Conservation (phyloP, 2,329 filamentous ascomycete species). For the Bertia moriformis region DNA sequence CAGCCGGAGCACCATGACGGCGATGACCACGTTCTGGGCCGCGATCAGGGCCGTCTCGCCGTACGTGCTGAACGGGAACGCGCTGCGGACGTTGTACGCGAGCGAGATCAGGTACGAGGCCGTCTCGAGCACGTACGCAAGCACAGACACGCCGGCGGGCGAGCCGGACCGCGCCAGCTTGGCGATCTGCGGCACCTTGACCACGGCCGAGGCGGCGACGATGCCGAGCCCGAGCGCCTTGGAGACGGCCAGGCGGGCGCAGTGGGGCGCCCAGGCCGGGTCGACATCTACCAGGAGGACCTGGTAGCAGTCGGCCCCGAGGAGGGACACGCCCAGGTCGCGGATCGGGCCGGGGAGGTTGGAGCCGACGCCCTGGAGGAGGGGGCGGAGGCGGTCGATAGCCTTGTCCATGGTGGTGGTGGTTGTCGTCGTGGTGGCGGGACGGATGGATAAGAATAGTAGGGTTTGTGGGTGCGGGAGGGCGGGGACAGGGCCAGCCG, state of each 20-base stretch:
- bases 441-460: too few relatives aligned
- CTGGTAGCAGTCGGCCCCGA: slow-evolving; percentile 75
- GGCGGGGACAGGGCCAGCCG: too few relatives aligned
- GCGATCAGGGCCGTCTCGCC: slow-evolving; percentile 89
- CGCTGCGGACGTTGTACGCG: slow-evolving; percentile 80
- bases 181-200: slow-evolving; percentile 93
- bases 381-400: slow-evolving; percentile 31
- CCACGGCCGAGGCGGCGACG: slow-evolving; percentile 74
- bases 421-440: too few relatives aligned
- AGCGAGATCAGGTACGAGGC: slow-evolving; percentile 74
- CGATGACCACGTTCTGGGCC: slow-evolving; percentile 82
- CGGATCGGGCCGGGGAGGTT: slow-evolving; percentile 62
- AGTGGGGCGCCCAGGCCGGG: slow-evolving; percentile 52
- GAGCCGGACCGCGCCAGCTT: slow-evolving; percentile 76
- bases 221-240: slow-evolving; percentile 90
- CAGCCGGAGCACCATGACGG: slow-evolving; percentile 73
- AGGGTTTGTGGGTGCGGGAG: too few relatives aligned
- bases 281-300: slow-evolving; percentile 75
- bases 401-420: neutral
- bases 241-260: slow-evolving; percentile 77
- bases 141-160: slow-evolving; percentile 70
- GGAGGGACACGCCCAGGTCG: slow-evolving; percentile 62
- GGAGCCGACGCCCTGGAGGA: slow-evolving; percentile 51
- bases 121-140: slow-evolving; percentile 87
- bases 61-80: slow-evolving; percentile 90